Base-by-base conservation (phyloP, 2,329 filamentous ascomycete genomes). In the Hypoxylon sp. region DNA sequence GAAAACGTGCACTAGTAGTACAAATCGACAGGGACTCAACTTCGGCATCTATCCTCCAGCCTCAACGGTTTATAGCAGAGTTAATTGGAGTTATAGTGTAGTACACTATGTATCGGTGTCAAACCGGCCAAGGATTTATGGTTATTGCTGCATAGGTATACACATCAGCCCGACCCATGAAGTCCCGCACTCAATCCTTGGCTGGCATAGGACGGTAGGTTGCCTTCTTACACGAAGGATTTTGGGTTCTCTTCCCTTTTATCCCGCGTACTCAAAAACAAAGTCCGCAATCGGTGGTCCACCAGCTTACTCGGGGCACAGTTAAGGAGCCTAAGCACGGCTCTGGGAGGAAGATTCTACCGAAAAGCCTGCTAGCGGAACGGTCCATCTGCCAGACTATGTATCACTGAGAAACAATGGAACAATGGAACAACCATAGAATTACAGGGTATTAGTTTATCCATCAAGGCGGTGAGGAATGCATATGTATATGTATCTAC, bases 31-130 rank as follows among this genome's bases (percentile, higher is more conserved):
- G 62, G 65, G 65, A 24, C 58, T 51, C 14, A 50, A 64, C 46
- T 66, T 71, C 68, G 65, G 68, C 68, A 70, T 56, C 61, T 70
- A 22, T 57, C 42, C 46, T n/a, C 24, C 2, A 42, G 35, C 53
- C 46, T 58, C 24, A 35, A 51, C 19, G n/a, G 48, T 8, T 24
- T 35, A 26, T 46, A n/a, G 26, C 33, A 11, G 29, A 44, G 22
- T 44, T 14, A 19, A 26, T 56, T 46, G 10, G 37, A 55, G 24
- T 48, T 33, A 9, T 22, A 5, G 17, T 35, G 17, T 62, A 47
- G 33, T 24, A 42, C 46, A 19, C 6, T 37, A 11, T 26, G 29
- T 31, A 31, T 65, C 51, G 66, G 57, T 47, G 46, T 35, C 54
- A 42, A 44, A 54, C 56, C 26, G 17, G 48, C 47, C 51, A 47